Percentiles rank a stretch among this genome's conserved stretches.
Conservation (phyloP, 768 basidiomycete genomes). For the Russula earlei region DNA sequence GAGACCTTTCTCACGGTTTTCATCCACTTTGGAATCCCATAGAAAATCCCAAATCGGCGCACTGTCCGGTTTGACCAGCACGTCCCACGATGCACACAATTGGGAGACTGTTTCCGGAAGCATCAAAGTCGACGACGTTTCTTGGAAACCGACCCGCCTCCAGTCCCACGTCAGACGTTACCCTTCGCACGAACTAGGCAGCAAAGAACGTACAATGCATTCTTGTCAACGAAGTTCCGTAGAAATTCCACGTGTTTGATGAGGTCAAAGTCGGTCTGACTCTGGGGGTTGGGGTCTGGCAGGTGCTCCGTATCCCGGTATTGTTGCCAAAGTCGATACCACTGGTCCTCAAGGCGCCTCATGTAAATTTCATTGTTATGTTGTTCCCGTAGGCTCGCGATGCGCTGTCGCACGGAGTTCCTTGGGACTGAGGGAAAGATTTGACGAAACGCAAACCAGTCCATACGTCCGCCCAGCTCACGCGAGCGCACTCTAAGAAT, state of each 20-base stretch:
- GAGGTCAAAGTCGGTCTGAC: slow-evolving; percentile 70
- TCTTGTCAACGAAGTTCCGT: slow-evolving; percentile 75
- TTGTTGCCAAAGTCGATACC: slow-evolving; percentile 69
- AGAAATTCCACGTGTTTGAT: slow-evolving; percentile 74
- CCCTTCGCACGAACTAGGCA: not conserved
- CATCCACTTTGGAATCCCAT: slow-evolving; percentile 63
- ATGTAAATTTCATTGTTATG: slow-evolving; percentile 68
- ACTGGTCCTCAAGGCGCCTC: slow-evolving; percentile 69
- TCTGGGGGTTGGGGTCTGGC: slow-evolving; percentile 60
- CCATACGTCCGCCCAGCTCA: slow-evolving; percentile 40
- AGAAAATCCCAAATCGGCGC: slow-evolving; percentile 61
- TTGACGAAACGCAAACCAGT: slow-evolving; percentile 66
- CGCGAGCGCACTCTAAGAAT: slow-evolving; percentile 77
- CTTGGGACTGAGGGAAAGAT: slow-evolving; percentile 71
- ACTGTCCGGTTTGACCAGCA: slow-evolving; percentile 35
- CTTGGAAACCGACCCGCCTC: slow-evolving; percentile 57
- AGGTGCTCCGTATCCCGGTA: slow-evolving; percentile 58
- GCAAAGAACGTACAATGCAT: slow-evolving; percentile 57
- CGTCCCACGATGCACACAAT: slow-evolving; percentile 39
- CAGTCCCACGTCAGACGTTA: slow-evolving; percentile 6
- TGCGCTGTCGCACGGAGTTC: slow-evolving; percentile 61
- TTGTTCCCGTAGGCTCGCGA: slow-evolving; percentile 49
- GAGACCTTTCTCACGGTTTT: slow-evolving; percentile 63
- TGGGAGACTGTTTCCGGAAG: slow-evolving; percentile 38
- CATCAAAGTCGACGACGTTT: slow-evolving; percentile 28